Conservation (phyloP, 163 green algal genomes). For the Botryococcus braunii region DNA sequence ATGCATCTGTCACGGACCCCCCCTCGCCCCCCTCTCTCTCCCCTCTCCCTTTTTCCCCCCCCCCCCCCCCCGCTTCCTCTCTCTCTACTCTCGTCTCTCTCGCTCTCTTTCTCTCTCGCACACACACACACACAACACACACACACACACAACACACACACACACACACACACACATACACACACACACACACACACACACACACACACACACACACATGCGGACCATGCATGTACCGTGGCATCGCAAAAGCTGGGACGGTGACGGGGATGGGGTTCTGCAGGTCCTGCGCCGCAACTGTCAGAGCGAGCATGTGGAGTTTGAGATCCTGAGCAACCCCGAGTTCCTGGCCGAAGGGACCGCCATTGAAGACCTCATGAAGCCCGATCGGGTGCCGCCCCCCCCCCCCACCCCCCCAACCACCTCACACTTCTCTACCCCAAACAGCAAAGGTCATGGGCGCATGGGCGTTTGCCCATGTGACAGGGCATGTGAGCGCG, state of each 20-base stretch:
- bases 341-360: slow-evolving; percentile 98
- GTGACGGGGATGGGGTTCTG: too few species aligned
- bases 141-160: too few species aligned
- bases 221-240: neutral
- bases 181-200: neutral
- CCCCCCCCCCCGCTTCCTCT: too few species aligned
- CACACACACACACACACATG: neutral
- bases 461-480: neutral
- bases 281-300: slow-evolving; percentile 82
- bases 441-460: neutral
- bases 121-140: too few species aligned
- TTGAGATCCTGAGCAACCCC: slow-evolving; percentile 89
- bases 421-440: neutral
- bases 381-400: slow-evolving; percentile 85
- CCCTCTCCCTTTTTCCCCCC: too few species aligned
- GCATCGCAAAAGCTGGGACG: neutral
- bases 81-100: too few species aligned
- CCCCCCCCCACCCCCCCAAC: neutral
- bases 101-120: too few species aligned
- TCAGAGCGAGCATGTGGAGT: slow-evolving; percentile 55
- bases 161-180: neutral
- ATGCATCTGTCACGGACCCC: too few species aligned
- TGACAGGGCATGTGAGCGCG: neutral
- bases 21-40: too few species aligned
- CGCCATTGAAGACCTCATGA: slow-evolving; percentile 81